These are phyloP conservation scores for Sugiyamaella paludigena DNA, from an alignment of 1,139 yeast genomes.

Conservation along the genomic window DNA sequence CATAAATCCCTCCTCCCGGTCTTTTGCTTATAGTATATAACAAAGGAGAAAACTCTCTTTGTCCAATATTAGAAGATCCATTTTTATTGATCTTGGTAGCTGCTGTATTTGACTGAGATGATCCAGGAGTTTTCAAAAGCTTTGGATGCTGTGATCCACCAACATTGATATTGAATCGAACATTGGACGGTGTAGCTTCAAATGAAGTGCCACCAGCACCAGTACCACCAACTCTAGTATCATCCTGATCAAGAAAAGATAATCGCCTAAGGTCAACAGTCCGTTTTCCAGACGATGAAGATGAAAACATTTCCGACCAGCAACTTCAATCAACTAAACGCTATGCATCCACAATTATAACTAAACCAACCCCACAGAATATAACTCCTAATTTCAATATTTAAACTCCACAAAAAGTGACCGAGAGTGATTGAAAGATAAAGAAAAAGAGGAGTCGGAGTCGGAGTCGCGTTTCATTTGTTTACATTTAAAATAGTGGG, in stretches of 20 bases:
- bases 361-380: too few relatives aligned
- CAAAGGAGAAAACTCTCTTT: constrained; percentile 25
- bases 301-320: background rate
- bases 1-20: constrained; percentile 5
- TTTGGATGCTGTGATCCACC: constrained; percentile 11
- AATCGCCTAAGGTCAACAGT: too few relatives aligned
- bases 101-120: constrained; percentile 4
- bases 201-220: constrained; percentile 1
- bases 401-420: too few relatives aligned
- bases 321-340: too few relatives aligned
- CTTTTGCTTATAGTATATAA: constrained; percentile 22
- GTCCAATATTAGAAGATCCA: background rate
- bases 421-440: too few relatives aligned
- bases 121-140: constrained; percentile 11
- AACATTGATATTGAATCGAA: constrained; percentile 7
- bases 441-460: too few relatives aligned
- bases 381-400: too few relatives aligned
- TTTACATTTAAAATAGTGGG: too few relatives aligned
- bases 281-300: too few relatives aligned
- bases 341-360: too few relatives aligned
- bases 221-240: background rate
- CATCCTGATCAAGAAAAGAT: too few relatives aligned
- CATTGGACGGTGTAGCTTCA: constrained; percentile 5
- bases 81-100: background rate
- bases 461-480: too few relatives aligned